Percentiles rank a stretch among this genome's conserved stretches.
phyloP scores from a whole-genome alignment of 2,329 filamentous ascomycete genomes.

The Neonectria punicea region DNA sequence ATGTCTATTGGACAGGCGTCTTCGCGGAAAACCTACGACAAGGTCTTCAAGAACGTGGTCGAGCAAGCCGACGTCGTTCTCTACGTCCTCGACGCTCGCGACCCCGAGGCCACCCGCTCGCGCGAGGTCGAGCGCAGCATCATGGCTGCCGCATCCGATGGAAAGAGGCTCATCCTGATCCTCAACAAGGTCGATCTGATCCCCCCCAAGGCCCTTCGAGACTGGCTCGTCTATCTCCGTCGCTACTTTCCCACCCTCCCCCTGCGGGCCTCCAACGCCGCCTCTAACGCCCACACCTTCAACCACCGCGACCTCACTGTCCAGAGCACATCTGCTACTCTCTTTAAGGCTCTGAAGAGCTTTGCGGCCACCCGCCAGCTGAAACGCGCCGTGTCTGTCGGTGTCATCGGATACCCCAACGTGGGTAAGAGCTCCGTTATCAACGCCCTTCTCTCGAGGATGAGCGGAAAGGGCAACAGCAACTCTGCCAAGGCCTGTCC shows the following conservation, averaged over 20 bases:
- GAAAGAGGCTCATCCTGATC: constrained; percentile 89
- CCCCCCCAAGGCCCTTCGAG: constrained; percentile 81
- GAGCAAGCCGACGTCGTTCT: constrained; percentile 90
- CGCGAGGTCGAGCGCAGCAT: constrained; percentile 90
- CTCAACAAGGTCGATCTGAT: constrained; percentile 97
- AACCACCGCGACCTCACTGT: constrained; percentile 91
- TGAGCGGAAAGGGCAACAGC: constrained; percentile 71
- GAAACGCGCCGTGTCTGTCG: constrained; percentile 89
- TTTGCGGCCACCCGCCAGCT: constrained; percentile 85
- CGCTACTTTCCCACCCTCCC: constrained; percentile 93
- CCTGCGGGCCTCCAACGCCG: constrained; percentile 83
- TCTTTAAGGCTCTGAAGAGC: constrained; percentile 90
- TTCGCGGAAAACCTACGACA: constrained; percentile 91
- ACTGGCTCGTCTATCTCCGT: constrained; percentile 85
- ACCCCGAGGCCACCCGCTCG: constrained; percentile 90
- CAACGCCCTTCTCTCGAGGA: constrained; percentile 85
- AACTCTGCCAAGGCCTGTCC: constrained; percentile 76
- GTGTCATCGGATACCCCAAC: constrained; percentile 95
- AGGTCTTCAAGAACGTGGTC: constrained; percentile 93
- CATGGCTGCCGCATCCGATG: constrained; percentile 85
- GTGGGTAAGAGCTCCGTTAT: constrained; percentile 97
- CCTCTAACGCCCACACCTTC: constrained; percentile 88
- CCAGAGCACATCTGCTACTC: constrained; percentile 83
- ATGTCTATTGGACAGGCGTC: constrained; percentile 64
- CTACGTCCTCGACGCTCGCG: constrained; percentile 92